Evolutionary conservation across 2,329 filamentous ascomycete species (phyloP).

Genomic region (Diplodia intermedia): DNA sequence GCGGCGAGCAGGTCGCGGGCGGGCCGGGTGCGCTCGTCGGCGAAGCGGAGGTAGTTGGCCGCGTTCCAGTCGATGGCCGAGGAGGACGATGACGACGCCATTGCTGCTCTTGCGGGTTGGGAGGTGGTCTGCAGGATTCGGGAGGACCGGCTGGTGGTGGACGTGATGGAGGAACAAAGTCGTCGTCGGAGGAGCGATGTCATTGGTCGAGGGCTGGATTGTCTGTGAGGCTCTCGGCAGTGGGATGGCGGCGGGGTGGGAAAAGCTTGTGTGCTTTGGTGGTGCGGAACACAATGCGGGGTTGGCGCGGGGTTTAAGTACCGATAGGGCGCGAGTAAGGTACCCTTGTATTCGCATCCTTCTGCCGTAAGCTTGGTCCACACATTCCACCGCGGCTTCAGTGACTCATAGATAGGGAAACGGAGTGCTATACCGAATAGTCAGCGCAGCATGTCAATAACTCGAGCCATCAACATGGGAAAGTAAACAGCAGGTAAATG

Average conservation of each 20-base stretch:
- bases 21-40: slow-evolving; percentile 60
- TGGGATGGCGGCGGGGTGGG: neutral
- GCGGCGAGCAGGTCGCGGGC: slow-evolving; percentile 59
- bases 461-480: neutral
- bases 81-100: neutral
- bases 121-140: neutral
- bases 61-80: slow-evolving; percentile 60
- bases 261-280: neutral
- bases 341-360: neutral
- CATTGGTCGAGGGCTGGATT: neutral
- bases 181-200: neutral
- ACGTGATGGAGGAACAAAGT: too few species aligned
- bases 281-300: neutral
- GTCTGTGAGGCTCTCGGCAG: neutral
- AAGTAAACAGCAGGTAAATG: neutral
- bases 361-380: neutral
- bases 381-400: too few species aligned
- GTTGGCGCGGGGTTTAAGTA: neutral
- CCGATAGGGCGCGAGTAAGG: neutral
- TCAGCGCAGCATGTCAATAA: neutral
- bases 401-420: too few species aligned
- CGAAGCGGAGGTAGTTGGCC: slow-evolving; percentile 64
- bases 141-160: neutral
- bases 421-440: too few species aligned
- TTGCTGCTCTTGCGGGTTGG: neutral